Evolutionary conservation across 257 asterid species (phyloP).

Genomic region (Penstemon newberryi): DNA sequence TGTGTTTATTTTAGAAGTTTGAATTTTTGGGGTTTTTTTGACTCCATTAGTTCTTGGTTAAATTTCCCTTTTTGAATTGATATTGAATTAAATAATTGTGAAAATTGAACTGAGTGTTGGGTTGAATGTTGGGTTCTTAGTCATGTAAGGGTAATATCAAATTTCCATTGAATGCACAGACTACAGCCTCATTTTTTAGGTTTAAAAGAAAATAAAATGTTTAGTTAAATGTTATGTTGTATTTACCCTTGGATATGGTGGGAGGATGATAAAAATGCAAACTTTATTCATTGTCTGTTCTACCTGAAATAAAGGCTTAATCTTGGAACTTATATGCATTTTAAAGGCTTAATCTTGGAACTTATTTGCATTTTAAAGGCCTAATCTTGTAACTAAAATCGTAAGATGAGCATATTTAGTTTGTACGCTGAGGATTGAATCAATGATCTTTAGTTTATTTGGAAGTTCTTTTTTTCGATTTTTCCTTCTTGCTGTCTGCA

Average conservation of each 20-base stretch:
- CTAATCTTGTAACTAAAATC: constrained; percentile 15
- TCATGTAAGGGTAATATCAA: not conserved
- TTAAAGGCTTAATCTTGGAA: not conserved
- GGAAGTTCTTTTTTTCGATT: not conserved
- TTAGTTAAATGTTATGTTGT: not conserved
- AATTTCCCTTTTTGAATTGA: not conserved
- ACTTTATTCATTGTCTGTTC: not conserved
- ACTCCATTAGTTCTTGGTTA: constrained; percentile 1
- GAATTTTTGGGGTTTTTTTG: constrained; percentile 17
- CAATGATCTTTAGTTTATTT: not conserved
- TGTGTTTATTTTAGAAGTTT: constrained; percentile 12
- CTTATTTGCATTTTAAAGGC: not conserved
- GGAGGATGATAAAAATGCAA: constrained; percentile 18
- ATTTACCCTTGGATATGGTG: constrained; percentile 4
- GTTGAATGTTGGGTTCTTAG: constrained; percentile 3
- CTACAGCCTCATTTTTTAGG: not conserved
- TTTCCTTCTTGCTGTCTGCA: not conserved
- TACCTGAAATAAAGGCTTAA: not conserved
- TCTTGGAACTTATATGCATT: not conserved
- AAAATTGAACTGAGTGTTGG: not conserved
- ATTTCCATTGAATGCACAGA: no score
- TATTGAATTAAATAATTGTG: constrained; percentile 1
- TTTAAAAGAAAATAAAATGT: not conserved
- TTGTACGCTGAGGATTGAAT: constrained; percentile 7
- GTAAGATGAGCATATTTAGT: constrained; percentile 5